These are phyloP conservation scores for Tricholoma terreum DNA, from an alignment of 768 basidiomycete genomes.

Conservation along the genomic window DNA sequence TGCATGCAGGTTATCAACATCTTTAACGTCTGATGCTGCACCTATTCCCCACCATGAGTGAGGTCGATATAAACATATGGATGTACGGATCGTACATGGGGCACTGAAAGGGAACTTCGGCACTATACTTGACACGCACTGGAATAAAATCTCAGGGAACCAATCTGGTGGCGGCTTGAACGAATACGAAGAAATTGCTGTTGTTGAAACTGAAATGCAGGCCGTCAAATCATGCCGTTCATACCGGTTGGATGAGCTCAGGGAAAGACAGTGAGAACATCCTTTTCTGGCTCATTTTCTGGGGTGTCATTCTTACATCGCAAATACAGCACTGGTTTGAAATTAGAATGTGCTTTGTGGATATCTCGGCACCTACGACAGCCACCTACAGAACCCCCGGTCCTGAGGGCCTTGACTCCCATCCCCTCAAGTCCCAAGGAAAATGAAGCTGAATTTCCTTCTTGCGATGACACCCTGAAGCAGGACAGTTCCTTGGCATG, in stretches of 20 bases:
- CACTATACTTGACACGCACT: background rate
- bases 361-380: background rate
- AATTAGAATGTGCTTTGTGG: background rate
- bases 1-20: background rate
- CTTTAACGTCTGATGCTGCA: background rate
- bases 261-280: background rate
- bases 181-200: background rate
- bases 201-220: background rate
- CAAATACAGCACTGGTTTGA: background rate
- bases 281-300: background rate
- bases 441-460: background rate
- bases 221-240: background rate
- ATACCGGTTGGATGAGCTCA: background rate
- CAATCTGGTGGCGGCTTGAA: too few relatives aligned
- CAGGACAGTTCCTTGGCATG: background rate
- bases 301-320: background rate
- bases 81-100: background rate
- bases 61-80: conserved; percentile 1
- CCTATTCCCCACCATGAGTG: background rate
- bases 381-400: background rate
- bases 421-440: background rate
- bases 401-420: background rate
- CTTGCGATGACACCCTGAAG: background rate
- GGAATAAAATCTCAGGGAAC: background rate
- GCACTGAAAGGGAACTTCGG: background rate